phyloP scores from a whole-genome alignment of 495 filamentous ascomycete species.

The Lineolata rhizophorae region DNA sequence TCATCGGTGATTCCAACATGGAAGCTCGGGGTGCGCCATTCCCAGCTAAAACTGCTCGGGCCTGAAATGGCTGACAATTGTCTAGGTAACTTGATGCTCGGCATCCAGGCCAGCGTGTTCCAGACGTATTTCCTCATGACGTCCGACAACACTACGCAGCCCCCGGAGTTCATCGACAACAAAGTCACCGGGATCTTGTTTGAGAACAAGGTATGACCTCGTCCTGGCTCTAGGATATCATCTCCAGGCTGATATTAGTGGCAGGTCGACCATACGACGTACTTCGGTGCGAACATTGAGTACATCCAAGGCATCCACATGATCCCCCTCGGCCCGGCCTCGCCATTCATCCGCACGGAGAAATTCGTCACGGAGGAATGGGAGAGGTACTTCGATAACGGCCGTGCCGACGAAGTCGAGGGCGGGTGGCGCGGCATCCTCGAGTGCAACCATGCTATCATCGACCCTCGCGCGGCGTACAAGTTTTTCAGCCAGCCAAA shows the following conservation, averaged over 20 bases:
- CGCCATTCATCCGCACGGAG: not conserved
- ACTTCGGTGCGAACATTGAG: slow-evolving; percentile 2
- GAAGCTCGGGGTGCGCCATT: slow-evolving; percentile 2
- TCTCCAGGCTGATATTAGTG: not conserved
- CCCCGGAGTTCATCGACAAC: slow-evolving; percentile 1
- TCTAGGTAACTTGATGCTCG: slow-evolving; percentile 2
- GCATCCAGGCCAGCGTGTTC: slow-evolving; percentile 2
- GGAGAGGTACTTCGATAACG: slow-evolving; percentile 2
- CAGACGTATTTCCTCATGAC: slow-evolving; percentile 2
- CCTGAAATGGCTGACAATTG: too few relatives aligned
- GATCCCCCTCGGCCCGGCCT: slow-evolving; percentile 2
- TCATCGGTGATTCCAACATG: slow-evolving; percentile 1
- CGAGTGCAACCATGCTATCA: not conserved
- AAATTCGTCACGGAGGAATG: slow-evolving; percentile 1
- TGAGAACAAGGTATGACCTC: slow-evolving; percentile 2
- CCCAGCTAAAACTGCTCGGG: too few relatives aligned
- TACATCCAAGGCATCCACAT: slow-evolving; percentile 5
- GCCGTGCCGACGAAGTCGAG: slow-evolving; percentile 1
- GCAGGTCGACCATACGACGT: not conserved
- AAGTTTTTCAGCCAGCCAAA: not conserved
- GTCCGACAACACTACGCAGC: slow-evolving; percentile 1
- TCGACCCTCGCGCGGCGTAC: not conserved
- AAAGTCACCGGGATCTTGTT: slow-evolving; percentile 3
- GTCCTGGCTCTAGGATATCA: not conserved
- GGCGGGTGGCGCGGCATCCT: slow-evolving; percentile 3